Conservation (phyloP, 2,329 filamentous ascomycete genomes). For the Colletotrichum sp. region DNA sequence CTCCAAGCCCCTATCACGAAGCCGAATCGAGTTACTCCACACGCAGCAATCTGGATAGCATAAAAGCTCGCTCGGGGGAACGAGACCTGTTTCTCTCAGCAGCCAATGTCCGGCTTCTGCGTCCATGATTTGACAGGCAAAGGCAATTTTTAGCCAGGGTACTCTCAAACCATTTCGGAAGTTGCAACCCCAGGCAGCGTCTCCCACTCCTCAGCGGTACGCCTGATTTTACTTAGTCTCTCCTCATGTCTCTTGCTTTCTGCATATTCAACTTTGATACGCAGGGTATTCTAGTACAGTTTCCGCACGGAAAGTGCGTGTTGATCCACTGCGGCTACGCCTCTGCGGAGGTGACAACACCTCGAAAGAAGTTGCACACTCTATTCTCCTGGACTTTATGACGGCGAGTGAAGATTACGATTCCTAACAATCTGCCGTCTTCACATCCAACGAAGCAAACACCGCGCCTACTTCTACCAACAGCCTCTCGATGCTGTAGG, state of each 20-base stretch:
- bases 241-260: neutral
- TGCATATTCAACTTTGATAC: neutral
- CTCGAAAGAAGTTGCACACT: neutral
- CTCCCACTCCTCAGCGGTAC: neutral
- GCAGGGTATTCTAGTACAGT: rapidly evolving
- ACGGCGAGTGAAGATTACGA: neutral
- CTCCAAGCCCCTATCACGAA: neutral
- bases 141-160: neutral
- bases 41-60: neutral
- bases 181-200: neutral
- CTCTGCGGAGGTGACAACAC: rapidly evolving
- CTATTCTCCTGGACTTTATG: rapidly evolving
- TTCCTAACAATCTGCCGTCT: neutral
- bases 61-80: neutral
- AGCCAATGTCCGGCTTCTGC: neutral
- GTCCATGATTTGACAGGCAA: neutral
- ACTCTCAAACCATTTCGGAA: neutral
- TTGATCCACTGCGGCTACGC: rapidly evolving
- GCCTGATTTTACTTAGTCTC: neutral
- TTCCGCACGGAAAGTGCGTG: neutral
- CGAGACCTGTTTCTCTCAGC: neutral
- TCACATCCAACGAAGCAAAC: neutral
- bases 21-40: neutral
- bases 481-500: rapidly evolving
- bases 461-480: rapidly evolving